phyloP scores from a whole-genome alignment of 2,329 filamentous ascomycete species.

The Leptographium radiaticola region DNA sequence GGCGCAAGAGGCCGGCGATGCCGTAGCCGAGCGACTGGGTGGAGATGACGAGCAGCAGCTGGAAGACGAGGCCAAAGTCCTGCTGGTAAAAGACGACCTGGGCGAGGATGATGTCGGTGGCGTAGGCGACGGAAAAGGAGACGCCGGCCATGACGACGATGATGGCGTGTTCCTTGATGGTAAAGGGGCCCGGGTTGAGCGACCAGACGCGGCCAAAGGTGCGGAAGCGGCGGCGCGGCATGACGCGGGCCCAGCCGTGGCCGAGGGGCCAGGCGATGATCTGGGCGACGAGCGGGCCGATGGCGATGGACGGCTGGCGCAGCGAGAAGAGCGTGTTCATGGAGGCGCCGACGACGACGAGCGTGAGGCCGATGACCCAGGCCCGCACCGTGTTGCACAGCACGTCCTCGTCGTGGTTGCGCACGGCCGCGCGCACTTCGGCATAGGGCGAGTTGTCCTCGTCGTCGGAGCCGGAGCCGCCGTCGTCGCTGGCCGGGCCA shows the following conservation, averaged over 20 bases:
- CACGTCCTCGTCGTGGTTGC: slow-evolving; percentile 50
- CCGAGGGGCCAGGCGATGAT: slow-evolving; percentile 53
- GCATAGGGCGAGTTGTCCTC: slow-evolving; percentile 51
- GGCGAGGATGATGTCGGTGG: slow-evolving; percentile 60
- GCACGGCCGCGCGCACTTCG: slow-evolving; percentile 51
- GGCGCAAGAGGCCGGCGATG: slow-evolving; percentile 53
- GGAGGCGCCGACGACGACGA: slow-evolving; percentile 43
- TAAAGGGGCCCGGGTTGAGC: slow-evolving; percentile 57
- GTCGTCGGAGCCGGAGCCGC: slow-evolving; percentile 15
- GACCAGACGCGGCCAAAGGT: slow-evolving; percentile 41
- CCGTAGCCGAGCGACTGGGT: slow-evolving; percentile 60
- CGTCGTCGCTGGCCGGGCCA: slow-evolving; percentile 19
- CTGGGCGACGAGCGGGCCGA: slow-evolving; percentile 49
- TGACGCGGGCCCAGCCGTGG: slow-evolving; percentile 42
- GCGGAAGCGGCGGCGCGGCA: slow-evolving; percentile 35
- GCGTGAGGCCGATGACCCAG: slow-evolving; percentile 46
- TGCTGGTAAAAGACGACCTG: slow-evolving; percentile 61
- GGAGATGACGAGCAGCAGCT: slow-evolving; percentile 52
- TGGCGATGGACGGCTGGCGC: slow-evolving; percentile 46
- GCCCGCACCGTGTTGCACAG: slow-evolving; percentile 54
- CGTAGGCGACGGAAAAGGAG: slow-evolving; percentile 56
- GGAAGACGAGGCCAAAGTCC: slow-evolving; percentile 52
- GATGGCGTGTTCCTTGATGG: slow-evolving; percentile 56
- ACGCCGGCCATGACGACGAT: slow-evolving; percentile 62
- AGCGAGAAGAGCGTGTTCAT: slow-evolving; percentile 53